Conservation (phyloP, 2,329 filamentous ascomycete species). For the Pleomassaria siparia region DNA sequence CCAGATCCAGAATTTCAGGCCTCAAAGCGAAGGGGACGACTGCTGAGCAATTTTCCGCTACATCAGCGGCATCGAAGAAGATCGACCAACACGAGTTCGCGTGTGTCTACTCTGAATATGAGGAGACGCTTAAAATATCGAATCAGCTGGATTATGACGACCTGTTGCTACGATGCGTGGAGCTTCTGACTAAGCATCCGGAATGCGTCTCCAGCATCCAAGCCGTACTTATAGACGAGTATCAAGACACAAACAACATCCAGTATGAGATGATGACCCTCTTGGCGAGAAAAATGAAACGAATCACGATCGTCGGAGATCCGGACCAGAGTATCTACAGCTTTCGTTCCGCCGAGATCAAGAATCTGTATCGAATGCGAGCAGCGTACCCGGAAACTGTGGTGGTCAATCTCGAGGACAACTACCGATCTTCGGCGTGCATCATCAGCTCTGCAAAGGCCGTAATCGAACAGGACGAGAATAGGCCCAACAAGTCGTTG, state of each 20-base stretch:
- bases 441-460: conserved; percentile 79
- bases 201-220: conserved; percentile 87
- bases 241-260: conserved; percentile 93
- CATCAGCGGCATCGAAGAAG: conserved; percentile 43
- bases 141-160: conserved; percentile 96
- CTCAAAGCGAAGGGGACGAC: conserved; percentile 60
- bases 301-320: conserved; percentile 94
- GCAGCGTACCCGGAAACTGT: conserved; percentile 75
- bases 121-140: conserved; percentile 70
- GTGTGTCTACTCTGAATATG: conserved; percentile 71
- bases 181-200: conserved; percentile 72
- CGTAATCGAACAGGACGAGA: conserved; percentile 87
- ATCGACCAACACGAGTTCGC: conserved; percentile 66
- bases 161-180: conserved; percentile 77
- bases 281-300: conserved; percentile 69
- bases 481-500: conserved; percentile 76
- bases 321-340: conserved; percentile 98
- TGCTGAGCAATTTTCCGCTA: conserved; percentile 47
- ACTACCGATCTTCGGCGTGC: conserved; percentile 86
- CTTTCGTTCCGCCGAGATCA: conserved; percentile 89
- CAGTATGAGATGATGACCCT: conserved; percentile 94
- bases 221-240: conserved; percentile 92
- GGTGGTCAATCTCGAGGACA: conserved; percentile 85
- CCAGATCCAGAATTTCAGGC: conserved; percentile 72
- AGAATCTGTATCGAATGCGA: conserved; percentile 79